Evolutionary conservation across 805 yeast genomes (phyloP).

Genomic region (Candida pseudoglaebosa): DNA sequence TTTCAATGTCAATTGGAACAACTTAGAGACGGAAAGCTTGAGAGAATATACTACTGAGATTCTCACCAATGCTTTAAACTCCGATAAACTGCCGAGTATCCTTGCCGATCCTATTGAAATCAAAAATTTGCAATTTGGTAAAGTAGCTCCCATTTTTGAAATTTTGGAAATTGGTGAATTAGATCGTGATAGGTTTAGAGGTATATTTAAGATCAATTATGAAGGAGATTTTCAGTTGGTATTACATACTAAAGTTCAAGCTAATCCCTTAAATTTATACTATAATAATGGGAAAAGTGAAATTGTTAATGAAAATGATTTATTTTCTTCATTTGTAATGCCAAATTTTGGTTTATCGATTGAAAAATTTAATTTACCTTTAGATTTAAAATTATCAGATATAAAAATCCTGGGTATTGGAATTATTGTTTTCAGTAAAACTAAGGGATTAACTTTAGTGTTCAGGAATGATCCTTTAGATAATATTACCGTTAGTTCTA

Average conservation of each 20-base stretch:
- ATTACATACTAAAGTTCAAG: constrained; percentile 75
- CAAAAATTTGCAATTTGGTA: constrained; percentile 68
- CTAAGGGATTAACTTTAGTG: constrained; percentile 81
- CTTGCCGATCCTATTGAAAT: constrained; percentile 67
- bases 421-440: constrained; percentile 74
- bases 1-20: constrained; percentile 73
- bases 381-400: constrained; percentile 69
- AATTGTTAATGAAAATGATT: no score
- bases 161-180: constrained; percentile 80
- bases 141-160: constrained; percentile 70
- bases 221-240: constrained; percentile 74
- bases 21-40: constrained; percentile 62
- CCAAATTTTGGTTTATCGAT: constrained; percentile 66
- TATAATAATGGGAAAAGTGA: constrained; percentile 39
- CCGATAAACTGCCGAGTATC: constrained; percentile 67
- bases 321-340: constrained; percentile 44
- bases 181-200: constrained; percentile 71
- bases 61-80: constrained; percentile 67
- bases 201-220: constrained; percentile 75
- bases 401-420: constrained; percentile 76
- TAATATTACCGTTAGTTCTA: constrained; percentile 73
- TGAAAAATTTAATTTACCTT: constrained; percentile 71
- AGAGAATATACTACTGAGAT: constrained; percentile 60
- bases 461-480: constrained; percentile 88
- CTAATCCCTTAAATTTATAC: constrained; percentile 75